phyloP scores from a whole-genome alignment of 306 rosid genomes.

The Abrus precatorius region DNA sequence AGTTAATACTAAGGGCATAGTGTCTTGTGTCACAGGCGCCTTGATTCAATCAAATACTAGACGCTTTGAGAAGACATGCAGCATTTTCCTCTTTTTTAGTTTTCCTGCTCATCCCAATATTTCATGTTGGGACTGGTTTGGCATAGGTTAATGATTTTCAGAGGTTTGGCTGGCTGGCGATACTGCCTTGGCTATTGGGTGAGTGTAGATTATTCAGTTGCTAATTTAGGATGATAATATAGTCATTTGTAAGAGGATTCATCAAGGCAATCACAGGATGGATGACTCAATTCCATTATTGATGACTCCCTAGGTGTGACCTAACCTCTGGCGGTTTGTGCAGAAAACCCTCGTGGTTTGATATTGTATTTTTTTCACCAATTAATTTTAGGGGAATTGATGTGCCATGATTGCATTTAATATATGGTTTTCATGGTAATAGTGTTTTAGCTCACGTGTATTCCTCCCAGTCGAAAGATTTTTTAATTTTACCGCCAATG shows the following conservation, averaged over 20 bases:
- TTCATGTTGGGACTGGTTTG: constrained; percentile 60
- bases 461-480: not conserved
- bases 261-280: constrained; percentile 50
- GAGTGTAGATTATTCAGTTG: constrained; percentile 78
- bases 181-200: constrained; percentile 55
- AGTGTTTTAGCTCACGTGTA: constrained; percentile 12
- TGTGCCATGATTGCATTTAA: constrained; percentile 48
- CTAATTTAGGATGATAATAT: constrained; percentile 68
- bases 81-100: constrained; percentile 54
- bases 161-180: constrained; percentile 51
- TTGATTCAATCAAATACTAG: constrained; percentile 54
- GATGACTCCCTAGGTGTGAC: constrained; percentile 65
- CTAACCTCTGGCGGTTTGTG: constrained; percentile 73
- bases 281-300: constrained; percentile 59
- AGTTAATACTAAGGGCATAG: constrained; percentile 52
- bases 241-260: constrained; percentile 55
- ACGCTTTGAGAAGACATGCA: constrained; percentile 52
- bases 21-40: constrained; percentile 47
- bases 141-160: constrained; percentile 54
- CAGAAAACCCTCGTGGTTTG: constrained; percentile 65
- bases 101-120: constrained; percentile 57
- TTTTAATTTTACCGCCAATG: not conserved
- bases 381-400: constrained; percentile 42
- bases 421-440: constrained; percentile 43
- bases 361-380: constrained; percentile 35